Evolutionary conservation across 495 filamentous ascomycete genomes (phyloP).

Genomic region (Xylaria acuta): DNA sequence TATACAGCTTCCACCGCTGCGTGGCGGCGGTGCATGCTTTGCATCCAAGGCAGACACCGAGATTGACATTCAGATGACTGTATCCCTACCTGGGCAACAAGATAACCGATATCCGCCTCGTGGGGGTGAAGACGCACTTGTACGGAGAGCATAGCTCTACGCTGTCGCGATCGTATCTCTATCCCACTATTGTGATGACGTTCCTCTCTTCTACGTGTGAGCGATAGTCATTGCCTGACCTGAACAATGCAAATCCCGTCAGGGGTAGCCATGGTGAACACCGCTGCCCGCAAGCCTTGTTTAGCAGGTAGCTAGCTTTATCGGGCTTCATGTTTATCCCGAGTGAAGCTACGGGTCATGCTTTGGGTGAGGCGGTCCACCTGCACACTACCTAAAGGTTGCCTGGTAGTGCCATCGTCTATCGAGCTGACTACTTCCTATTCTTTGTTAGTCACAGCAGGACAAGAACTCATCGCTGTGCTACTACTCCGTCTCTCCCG

Average conservation of each 20-base stretch:
- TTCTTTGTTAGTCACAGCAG: background rate
- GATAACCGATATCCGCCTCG: background rate
- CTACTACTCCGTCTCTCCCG: background rate
- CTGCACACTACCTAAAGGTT: background rate
- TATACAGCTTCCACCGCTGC: background rate
- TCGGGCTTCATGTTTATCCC: background rate
- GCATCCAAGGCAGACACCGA: slow-evolving; percentile 1
- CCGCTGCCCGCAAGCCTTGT: background rate
- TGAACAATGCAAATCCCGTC: background rate
- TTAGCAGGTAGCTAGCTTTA: background rate
- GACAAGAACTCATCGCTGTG: background rate
- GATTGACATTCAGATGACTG: background rate
- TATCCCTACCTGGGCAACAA: background rate
- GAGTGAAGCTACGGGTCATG: background rate
- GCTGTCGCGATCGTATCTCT: background rate
- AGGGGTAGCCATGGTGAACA: background rate
- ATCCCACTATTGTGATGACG: background rate
- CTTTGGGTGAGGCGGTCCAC: background rate
- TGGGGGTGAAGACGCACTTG: background rate
- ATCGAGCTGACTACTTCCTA: background rate
- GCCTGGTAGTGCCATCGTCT: background rate
- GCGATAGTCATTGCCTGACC: too few species aligned
- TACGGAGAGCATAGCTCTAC: background rate
- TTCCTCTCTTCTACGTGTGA: too few species aligned
- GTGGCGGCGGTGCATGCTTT: background rate